Evolutionary conservation across 2,329 filamentous ascomycete genomes (phyloP), one percentile per base, ranked within the genome.

Genomic region (Didymella segeticola): DNA sequence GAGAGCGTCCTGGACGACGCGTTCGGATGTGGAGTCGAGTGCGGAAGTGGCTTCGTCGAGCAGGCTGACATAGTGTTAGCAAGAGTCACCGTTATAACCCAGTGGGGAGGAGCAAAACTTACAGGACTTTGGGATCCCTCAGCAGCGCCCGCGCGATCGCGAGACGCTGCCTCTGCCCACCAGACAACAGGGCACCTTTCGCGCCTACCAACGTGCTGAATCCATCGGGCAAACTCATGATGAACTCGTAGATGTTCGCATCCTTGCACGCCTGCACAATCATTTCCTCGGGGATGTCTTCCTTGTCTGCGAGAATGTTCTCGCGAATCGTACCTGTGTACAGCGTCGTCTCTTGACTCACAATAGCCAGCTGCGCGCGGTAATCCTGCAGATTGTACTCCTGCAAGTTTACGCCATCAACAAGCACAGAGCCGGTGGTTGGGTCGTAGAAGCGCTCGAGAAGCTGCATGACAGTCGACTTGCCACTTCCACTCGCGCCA

Each of bases 381-480:
- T 98, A 97, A 48, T 92, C 86, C 77, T 91, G 93, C 7, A 95
- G 79, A 70, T 96, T 70, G 42, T 97, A 80, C 10, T 81, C 82
- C 55, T 86, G 88, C 66, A 98, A 91, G 58, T 96, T 90, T 59
- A 87, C 85, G 50, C 87, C 91, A 67, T 98, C 93, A 15, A 98
- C 82, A 53, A 86, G 90, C 27, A 99, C 82, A 12, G 87, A 87
- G 11, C 95, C 95, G 0, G 85, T 82, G 0, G 95, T 82, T 0
- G 93, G 90, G 65, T 98, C 92, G 71, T 98, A 98, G 79, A 98
- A 98, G 27, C 95, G 89, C 73, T 98, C 93, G 26, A 98, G 80
- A 4, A 98, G 82, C 3, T 91, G 89, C 70, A 98, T 96, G 0
- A 93, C 96, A 0, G 95, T 98, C 43, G 87, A 91, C 79, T 99